Evolutionary conservation across 192 early-diverging fungal species (phyloP).

Genomic region (Backusella tuberculispora): DNA sequence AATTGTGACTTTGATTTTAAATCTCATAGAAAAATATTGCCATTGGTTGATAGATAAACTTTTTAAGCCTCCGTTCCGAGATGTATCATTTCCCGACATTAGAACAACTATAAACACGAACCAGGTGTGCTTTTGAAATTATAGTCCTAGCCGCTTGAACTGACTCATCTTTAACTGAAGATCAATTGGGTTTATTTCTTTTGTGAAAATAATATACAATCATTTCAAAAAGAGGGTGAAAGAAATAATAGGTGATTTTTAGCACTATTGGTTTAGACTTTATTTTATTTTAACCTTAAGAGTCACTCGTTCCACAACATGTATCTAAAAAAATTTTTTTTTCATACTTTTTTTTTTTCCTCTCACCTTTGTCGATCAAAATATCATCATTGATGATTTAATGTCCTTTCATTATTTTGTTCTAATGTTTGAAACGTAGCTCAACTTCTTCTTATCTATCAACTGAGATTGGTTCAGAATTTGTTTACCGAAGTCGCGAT

Average conservation of each 20-base stretch:
- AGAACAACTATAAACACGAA: not conserved
- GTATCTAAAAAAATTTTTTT: not conserved
- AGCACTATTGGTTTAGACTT: not conserved
- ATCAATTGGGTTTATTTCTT: not conserved
- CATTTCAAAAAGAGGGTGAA: not conserved
- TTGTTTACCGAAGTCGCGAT: not conserved
- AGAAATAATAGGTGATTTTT: not conserved
- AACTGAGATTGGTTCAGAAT: not conserved
- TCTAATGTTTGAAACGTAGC: not conserved
- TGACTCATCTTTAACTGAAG: not conserved
- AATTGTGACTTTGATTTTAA: conserved; percentile 4
- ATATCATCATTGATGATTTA: not conserved
- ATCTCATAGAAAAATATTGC: not conserved
- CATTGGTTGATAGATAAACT: not conserved
- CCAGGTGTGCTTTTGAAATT: not conserved
- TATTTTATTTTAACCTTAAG: not conserved
- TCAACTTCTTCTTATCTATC: not conserved
- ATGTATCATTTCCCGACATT: conserved; percentile 6
- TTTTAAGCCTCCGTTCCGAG: conserved; percentile 12
- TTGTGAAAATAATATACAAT: not conserved
- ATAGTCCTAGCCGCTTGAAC: not conserved
- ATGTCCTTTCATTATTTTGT: not conserved
- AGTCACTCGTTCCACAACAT: conserved; percentile 9
- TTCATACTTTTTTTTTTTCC: not conserved
- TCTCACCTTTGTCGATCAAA: too few species aligned